Conservation (phyloP, 257 asterid genomes). For the Leptodermis oblonga region DNA sequence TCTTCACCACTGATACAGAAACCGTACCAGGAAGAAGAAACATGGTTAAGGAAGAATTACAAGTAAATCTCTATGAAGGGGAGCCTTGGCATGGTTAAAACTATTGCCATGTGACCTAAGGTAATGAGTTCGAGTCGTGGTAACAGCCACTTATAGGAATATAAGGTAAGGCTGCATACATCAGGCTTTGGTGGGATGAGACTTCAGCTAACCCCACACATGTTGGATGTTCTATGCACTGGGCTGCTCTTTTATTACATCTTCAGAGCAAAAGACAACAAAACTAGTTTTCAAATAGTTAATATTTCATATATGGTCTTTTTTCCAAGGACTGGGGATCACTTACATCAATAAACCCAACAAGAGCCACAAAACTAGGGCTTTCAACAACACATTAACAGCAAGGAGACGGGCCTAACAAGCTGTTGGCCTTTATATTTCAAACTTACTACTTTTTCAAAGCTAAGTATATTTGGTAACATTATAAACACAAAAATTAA, state of each 20-base stretch:
- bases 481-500: not conserved
- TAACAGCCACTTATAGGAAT: too few species aligned
- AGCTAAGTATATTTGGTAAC: not conserved
- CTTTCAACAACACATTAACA: not conserved
- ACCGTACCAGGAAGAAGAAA: not conserved
- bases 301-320: not conserved
- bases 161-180: too few species aligned
- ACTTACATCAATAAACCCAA: not conserved
- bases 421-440: not conserved
- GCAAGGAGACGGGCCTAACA: not conserved
- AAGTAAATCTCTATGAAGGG: not conserved
- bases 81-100: too few species aligned
- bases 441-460: not conserved
- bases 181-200: too few species aligned
- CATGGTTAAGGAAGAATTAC: not conserved
- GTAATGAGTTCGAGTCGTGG: too few species aligned
- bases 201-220: too few species aligned
- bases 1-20: not conserved
- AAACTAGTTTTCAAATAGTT: not conserved
- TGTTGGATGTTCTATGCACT: too few species aligned
- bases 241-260: too few species aligned
- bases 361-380: not conserved
- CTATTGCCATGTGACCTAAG: too few species aligned
- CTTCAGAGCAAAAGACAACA: not conserved
- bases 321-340: not conserved